Conservation (phyloP, 768 basidiomycete genomes). For the Mycena indigotica region DNA sequence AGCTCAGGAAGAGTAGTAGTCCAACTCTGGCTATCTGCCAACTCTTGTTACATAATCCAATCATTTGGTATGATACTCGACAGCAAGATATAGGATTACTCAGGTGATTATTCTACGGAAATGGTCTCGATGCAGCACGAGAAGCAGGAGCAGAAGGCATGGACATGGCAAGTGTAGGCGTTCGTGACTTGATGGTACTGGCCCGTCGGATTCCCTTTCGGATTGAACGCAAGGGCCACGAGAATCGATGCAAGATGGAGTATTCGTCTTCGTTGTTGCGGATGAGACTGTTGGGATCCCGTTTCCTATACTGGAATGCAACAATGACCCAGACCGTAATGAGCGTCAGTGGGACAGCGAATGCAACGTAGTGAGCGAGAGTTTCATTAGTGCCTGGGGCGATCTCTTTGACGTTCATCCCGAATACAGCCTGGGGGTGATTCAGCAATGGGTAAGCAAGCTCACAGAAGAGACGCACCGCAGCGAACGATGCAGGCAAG, state of each 20-base stretch:
- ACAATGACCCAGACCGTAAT: slow-evolving; percentile 50
- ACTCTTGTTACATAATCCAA: too few relatives aligned
- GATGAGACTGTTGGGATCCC: slow-evolving; percentile 4
- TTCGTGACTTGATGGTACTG: not conserved
- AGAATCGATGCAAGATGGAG: not conserved
- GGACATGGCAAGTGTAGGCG: not conserved
- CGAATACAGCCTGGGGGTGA: slow-evolving; percentile 46
- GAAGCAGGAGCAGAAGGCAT: slow-evolving; percentile 13
- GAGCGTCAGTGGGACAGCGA: slow-evolving; percentile 43
- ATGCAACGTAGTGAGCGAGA: slow-evolving; percentile 40
- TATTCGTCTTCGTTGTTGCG: slow-evolving; percentile 3
- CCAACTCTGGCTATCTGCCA: too few relatives aligned
- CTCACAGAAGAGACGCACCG: slow-evolving; percentile 31
- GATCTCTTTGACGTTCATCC: slow-evolving; percentile 58
- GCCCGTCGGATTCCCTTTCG: not conserved
- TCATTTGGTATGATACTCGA: too few relatives aligned
- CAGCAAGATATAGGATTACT: too few relatives aligned
- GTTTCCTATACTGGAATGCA: slow-evolving; percentile 43
- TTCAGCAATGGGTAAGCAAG: not conserved
- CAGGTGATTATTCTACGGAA: too few relatives aligned
- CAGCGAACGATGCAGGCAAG: slow-evolving; percentile 55
- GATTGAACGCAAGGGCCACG: slow-evolving; percentile 1
- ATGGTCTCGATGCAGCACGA: not conserved
- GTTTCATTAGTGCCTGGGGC: slow-evolving; percentile 33
- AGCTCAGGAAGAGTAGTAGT: too few relatives aligned